These are phyloP conservation scores for Nigrospora oryzae DNA, from an alignment of 2,329 filamentous ascomycete genomes.

Conservation along the genomic window DNA sequence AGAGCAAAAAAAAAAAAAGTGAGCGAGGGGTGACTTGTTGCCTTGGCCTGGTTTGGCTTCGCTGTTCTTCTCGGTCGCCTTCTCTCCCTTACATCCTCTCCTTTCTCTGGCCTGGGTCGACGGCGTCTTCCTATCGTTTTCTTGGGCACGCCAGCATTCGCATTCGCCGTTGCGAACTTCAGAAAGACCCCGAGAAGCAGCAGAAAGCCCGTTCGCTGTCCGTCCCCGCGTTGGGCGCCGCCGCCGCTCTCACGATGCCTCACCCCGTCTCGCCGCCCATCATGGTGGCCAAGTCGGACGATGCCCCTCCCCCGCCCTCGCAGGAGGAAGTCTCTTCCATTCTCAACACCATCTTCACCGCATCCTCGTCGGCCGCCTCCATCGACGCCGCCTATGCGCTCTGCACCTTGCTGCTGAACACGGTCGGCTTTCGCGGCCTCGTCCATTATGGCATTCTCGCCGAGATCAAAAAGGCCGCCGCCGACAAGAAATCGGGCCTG, in stretches of 20 bases:
- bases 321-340: constrained; percentile 58
- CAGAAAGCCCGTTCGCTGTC: too few species aligned
- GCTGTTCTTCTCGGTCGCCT: too few species aligned
- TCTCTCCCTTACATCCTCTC: too few species aligned
- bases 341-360: constrained; percentile 59
- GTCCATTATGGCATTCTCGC: constrained; percentile 43
- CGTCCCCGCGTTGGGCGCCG: too few species aligned
- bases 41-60: too few species aligned
- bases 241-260: constrained; percentile 27
- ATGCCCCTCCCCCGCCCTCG: constrained; percentile 46
- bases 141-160: too few species aligned
- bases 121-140: too few species aligned
- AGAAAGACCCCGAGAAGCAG: too few species aligned
- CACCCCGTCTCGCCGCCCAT: constrained; percentile 39
- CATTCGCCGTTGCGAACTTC: too few species aligned
- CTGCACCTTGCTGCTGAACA: constrained; percentile 49
- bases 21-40: too few species aligned
- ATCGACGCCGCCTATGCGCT: constrained; percentile 55
- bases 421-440: constrained; percentile 45
- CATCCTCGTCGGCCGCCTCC: constrained; percentile 59
- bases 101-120: too few species aligned
- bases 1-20: too few species aligned
- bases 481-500: constrained; percentile 87
- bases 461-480: constrained; percentile 63
- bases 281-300: constrained; percentile 32